These are phyloP conservation scores for Colletotrichum scovillei DNA, from an alignment of 2,329 filamentous ascomycete species.

Conservation along the genomic window DNA sequence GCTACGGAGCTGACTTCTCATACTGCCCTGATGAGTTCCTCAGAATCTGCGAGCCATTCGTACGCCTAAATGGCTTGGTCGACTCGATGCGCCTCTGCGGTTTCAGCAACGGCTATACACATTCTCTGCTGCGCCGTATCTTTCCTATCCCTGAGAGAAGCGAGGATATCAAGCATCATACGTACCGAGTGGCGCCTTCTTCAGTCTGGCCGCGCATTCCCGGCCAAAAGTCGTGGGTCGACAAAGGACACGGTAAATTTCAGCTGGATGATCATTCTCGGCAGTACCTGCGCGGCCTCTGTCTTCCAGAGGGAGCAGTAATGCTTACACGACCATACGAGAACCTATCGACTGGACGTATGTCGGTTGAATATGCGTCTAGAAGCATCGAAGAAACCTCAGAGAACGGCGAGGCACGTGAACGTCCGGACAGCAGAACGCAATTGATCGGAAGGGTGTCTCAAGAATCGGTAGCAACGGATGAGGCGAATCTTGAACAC, in stretches of 20 bases:
- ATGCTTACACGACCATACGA: constrained; percentile 12
- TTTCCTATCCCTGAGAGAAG: constrained; percentile 37
- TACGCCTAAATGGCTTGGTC: constrained; percentile 44
- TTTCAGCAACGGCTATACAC: constrained; percentile 47
- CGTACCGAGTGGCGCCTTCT: constrained; percentile 29
- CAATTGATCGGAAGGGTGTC: background rate
- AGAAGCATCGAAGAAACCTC: background rate
- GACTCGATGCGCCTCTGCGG: constrained; percentile 49
- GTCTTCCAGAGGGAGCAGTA: constrained; percentile 21
- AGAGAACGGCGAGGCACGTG: background rate
- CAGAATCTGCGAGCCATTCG: constrained; percentile 45
- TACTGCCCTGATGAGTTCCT: constrained; percentile 48
- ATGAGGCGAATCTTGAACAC: background rate
- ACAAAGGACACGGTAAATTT: constrained; percentile 6
- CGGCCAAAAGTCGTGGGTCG: constrained; percentile 28
- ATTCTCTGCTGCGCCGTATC: constrained; percentile 41
- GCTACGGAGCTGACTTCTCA: constrained; percentile 14
- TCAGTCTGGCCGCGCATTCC: constrained; percentile 31
- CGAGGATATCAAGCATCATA: constrained; percentile 15
- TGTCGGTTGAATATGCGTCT: background rate
- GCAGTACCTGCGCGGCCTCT: constrained; percentile 15
- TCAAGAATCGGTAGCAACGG: background rate
- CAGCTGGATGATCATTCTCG: constrained; percentile 22
- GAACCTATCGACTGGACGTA: background rate
- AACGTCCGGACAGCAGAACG: constrained; percentile 1